Conservation (phyloP, 2,329 filamentous ascomycete genomes). For the Fusarium sp. region DNA sequence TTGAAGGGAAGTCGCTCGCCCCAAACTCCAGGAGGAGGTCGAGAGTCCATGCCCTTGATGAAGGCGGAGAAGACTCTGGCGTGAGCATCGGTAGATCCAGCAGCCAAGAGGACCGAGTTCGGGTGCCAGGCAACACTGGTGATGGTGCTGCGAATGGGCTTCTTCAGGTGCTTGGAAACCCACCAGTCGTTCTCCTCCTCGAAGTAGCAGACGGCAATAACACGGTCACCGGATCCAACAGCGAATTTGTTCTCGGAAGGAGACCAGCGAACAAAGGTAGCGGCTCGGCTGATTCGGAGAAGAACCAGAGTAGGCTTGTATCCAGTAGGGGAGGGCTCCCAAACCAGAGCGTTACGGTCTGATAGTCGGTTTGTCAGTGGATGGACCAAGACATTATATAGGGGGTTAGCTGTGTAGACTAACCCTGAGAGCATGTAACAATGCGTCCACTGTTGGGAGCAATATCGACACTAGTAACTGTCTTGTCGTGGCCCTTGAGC, state of each 20-base stretch:
- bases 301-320: slow-evolving; percentile 98
- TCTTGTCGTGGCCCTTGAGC: slow-evolving; percentile 97
- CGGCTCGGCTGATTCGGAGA: slow-evolving; percentile 95
- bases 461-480: slow-evolving; percentile 95
- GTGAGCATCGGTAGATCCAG: slow-evolving; percentile 97
- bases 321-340: slow-evolving; percentile 91
- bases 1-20: slow-evolving; percentile 97
- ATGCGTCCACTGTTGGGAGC: slow-evolving; percentile 92
- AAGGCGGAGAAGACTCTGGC: slow-evolving; percentile 95
- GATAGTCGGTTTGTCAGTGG: slow-evolving; percentile 20
- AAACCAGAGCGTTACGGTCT: slow-evolving; percentile 98
- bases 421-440: slow-evolving; percentile 96
- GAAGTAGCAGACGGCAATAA: slow-evolving; percentile 98
- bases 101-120: slow-evolving; percentile 94
- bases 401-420: slow-evolving; percentile 37
- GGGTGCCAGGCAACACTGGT: slow-evolving; percentile 97
- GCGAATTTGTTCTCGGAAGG: slow-evolving; percentile 98
- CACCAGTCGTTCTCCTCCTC: slow-evolving; percentile 99
- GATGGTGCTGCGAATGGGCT: slow-evolving; percentile 97
- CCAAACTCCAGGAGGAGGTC: slow-evolving; percentile 91
- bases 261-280: slow-evolving; percentile 97
- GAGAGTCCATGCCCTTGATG: slow-evolving; percentile 92
- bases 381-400: not conserved
- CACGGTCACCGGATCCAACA: slow-evolving; percentile 93
- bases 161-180: slow-evolving; percentile 99